Conservation (phyloP, 768 basidiomycete genomes). For the Solioccasus polychromus region DNA sequence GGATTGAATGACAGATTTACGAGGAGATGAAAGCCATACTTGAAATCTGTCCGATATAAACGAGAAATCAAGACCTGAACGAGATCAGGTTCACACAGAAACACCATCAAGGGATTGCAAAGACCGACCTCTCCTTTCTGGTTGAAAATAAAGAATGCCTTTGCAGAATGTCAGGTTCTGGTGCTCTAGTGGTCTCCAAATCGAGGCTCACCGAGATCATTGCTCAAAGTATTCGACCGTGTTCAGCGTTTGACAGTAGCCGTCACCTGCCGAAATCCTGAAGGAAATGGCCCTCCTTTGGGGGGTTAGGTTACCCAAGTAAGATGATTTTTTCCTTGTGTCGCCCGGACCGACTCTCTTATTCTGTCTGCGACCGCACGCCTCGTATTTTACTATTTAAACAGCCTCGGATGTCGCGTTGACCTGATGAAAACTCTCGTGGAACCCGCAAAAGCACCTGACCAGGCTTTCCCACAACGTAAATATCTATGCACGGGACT, state of each 20-base stretch:
- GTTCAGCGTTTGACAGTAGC: background rate
- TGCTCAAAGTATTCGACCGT: constrained; percentile 7
- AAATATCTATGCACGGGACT: too few relatives aligned
- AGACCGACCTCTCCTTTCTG: constrained; percentile 93
- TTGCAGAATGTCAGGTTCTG: constrained; percentile 6
- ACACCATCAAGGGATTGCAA: background rate
- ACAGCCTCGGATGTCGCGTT: too few relatives aligned
- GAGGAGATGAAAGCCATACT: constrained; percentile 50
- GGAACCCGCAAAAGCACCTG: too few relatives aligned
- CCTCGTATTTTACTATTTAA: too few relatives aligned
- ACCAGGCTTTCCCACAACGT: too few relatives aligned
- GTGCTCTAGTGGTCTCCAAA: background rate
- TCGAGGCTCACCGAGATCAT: constrained; percentile 47
- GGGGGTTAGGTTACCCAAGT: too few relatives aligned
- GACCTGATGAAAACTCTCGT: too few relatives aligned
- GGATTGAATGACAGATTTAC: constrained; percentile 2
- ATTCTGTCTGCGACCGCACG: too few relatives aligned
- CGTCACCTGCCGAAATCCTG: too few relatives aligned
- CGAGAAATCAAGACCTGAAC: constrained; percentile 90
- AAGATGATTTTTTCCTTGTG: too few relatives aligned
- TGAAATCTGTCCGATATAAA: constrained; percentile 94
- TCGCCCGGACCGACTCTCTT: too few relatives aligned
- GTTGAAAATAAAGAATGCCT: constrained; percentile 99
- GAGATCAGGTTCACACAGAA: constrained; percentile 1
- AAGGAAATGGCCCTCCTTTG: too few relatives aligned